These are phyloP conservation scores for Dissophora ornata DNA, from an alignment of 192 early-diverging fungal species.

Conservation along the genomic window DNA sequence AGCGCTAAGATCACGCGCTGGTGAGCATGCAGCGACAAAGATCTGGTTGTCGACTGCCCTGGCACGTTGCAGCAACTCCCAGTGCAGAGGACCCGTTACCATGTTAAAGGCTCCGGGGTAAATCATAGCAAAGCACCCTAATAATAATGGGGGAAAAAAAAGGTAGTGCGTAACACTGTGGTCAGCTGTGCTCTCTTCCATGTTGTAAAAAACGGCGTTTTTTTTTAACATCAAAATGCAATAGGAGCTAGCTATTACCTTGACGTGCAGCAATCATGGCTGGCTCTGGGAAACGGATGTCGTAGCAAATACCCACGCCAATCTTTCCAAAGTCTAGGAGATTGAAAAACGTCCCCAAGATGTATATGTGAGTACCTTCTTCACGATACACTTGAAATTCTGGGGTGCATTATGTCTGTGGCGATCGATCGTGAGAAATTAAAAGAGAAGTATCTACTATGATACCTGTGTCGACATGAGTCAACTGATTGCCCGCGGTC, in stretches of 20 bases:
- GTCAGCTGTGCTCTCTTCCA: too few relatives aligned
- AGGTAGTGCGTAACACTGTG: too few relatives aligned
- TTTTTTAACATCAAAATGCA: too few relatives aligned
- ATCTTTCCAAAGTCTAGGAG: conserved; percentile 79
- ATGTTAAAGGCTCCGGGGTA: conserved; percentile 98
- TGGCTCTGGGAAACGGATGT: conserved; percentile 95
- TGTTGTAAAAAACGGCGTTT: too few relatives aligned
- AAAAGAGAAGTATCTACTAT: not conserved
- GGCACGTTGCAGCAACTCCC: conserved; percentile 76
- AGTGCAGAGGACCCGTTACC: conserved; percentile 95
- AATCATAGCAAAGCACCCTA: conserved; percentile 89
- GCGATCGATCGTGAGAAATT: conserved; percentile 41
- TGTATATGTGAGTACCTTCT: not conserved
- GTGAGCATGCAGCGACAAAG: conserved; percentile 95
- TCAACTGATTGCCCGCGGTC: conserved; percentile 77
- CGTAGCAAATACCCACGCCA: conserved; percentile 97
- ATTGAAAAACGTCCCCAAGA: too few relatives aligned
- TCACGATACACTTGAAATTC: too few relatives aligned
- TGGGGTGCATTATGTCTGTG: too few relatives aligned
- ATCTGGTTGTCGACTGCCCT: conserved; percentile 95
- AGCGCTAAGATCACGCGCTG: conserved; percentile 82
- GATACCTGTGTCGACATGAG: conserved; percentile 79
- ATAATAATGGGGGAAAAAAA: not conserved
- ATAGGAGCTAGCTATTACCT: conserved; percentile 38
- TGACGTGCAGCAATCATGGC: conserved; percentile 92